Evolutionary conservation across 2,329 filamentous ascomycete species (phyloP), one percentile per base, ranked within the genome.

Genomic region (Aureobasidium sp.): DNA sequence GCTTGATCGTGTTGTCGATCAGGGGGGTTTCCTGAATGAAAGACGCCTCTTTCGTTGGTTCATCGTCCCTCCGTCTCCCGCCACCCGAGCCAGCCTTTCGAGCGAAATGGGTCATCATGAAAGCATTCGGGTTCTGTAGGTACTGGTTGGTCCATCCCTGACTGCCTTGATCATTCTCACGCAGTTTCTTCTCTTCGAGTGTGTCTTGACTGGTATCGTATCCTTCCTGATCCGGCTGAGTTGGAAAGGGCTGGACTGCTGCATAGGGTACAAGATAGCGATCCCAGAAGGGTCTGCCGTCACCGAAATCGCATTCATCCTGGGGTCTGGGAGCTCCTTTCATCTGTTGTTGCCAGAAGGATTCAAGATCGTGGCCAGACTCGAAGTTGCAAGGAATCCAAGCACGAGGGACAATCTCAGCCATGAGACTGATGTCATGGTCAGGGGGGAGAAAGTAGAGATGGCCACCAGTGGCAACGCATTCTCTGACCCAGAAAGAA

Each of bases 241-340:
- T 29, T 6, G 48, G 39, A 3, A 53, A 38, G 10, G 30, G n/a
- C 22, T 61, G 54, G 11, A 56, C 52, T 34, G 44, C 49, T 1
- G 57, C 45, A 6, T 42, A 39, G 6, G 6, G 11, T 17, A 50
- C 49, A 7, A 32, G 48, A 40, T 50, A 40, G 35, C 30, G 47
- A 34, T 63, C 56, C 68, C 68, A 70, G 61, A 62, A 70, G 3
- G 67, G 67, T 44, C 51, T 54, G 10, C 53, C 57, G 11, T 55
- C 55, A 2, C 56, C 35, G 10, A 66, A 59, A 39, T 64, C 59
- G n/a, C 59, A 58, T 0, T 58, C 55, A 27, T 68, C 60, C 14
- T 58, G 47, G 3, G 65, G 63, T 7, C 17, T 17, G 2, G 63
- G 64, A 2, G 39, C 50, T 1, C 54, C 58, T 7, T 53, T 53